These are phyloP conservation scores for Deinandra increscens DNA, from an alignment of 129 eudicot species.

Conservation along the genomic window DNA sequence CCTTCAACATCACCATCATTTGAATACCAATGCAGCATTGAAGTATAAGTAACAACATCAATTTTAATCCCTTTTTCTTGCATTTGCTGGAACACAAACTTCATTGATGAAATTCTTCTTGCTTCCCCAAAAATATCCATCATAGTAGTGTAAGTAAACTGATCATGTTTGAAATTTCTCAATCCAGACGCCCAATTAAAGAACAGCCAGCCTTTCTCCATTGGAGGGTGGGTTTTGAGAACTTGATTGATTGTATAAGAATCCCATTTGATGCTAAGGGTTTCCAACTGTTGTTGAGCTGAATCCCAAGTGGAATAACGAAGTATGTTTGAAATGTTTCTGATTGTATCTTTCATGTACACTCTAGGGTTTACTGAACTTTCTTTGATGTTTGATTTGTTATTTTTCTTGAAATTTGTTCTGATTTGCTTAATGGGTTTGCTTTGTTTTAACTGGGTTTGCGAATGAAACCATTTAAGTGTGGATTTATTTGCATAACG, in stretches of 20 bases:
- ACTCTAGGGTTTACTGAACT: conserved; percentile 39
- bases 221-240: conserved; percentile 87
- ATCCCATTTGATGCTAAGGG: conserved; percentile 67
- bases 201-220: conserved; percentile 89
- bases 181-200: conserved; percentile 72
- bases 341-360: conserved; percentile 53
- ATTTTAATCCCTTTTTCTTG: conserved; percentile 70
- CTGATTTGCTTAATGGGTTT: conserved; percentile 26
- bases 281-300: conserved; percentile 61
- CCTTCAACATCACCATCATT: conserved; percentile 85
- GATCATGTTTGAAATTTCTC: conserved; percentile 75
- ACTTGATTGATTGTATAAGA: conserved; percentile 85
- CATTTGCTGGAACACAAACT: conserved; percentile 67
- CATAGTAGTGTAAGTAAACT: conserved; percentile 88
- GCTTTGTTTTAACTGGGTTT: conserved; percentile 27
- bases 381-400: conserved; percentile 31
- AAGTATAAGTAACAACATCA: conserved; percentile 81
- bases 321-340: conserved; percentile 53
- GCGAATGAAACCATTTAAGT: conserved; percentile 29
- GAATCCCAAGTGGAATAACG: conserved; percentile 76
- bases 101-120: conserved; percentile 74
- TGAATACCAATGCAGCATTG: conserved; percentile 81
- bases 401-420: conserved; percentile 29
- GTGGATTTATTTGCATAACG: conserved; percentile 11
- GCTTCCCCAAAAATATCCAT: conserved; percentile 97